Percentiles rank a stretch among this genome's conserved stretches.
phyloP scores from a whole-genome alignment of 106 monocot genomes.

The Dendrobium nobile region DNA sequence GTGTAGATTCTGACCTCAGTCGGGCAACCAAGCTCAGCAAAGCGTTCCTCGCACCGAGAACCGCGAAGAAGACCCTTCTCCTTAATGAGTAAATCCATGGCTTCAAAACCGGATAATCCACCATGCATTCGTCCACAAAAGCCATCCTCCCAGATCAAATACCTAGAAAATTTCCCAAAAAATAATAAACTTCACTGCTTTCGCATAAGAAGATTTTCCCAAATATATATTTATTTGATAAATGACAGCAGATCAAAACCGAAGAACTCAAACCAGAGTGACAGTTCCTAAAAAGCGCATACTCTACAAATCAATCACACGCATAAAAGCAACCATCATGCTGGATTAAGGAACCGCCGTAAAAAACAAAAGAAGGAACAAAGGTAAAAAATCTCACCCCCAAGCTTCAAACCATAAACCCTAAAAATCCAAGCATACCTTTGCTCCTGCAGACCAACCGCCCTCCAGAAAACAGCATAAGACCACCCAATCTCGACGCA shows the following conservation, averaged over 20 bases:
- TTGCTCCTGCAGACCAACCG: conserved; percentile 18
- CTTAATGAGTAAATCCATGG: conserved; percentile 19
- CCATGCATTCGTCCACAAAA: conserved; percentile 20
- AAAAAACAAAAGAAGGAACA: conserved; percentile 5
- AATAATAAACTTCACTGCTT: background rate
- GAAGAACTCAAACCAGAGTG: background rate
- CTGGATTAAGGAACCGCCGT: background rate
- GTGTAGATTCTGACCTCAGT: conserved; percentile 24
- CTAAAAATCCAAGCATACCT: background rate
- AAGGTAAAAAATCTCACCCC: background rate
- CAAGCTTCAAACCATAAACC: background rate
- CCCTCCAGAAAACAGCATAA: conserved; percentile 77
- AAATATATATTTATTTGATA: background rate
- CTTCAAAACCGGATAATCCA: conserved; percentile 12
- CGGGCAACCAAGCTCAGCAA: conserved; percentile 9
- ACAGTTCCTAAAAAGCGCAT: background rate
- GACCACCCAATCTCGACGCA: conserved; percentile 81
- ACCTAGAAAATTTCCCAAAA: conserved; percentile 22
- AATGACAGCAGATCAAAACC: background rate
- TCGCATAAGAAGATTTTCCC: background rate
- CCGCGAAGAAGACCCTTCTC: conserved; percentile 7
- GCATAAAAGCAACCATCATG: background rate
- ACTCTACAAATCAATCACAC: background rate
- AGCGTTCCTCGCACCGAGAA: conserved; percentile 5
- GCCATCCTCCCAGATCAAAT: conserved; percentile 73